Evolutionary conservation across 148 eudicot species (phyloP), one percentile per base, ranked within the genome.

Genomic region (Vaccinium darrowii): DNA sequence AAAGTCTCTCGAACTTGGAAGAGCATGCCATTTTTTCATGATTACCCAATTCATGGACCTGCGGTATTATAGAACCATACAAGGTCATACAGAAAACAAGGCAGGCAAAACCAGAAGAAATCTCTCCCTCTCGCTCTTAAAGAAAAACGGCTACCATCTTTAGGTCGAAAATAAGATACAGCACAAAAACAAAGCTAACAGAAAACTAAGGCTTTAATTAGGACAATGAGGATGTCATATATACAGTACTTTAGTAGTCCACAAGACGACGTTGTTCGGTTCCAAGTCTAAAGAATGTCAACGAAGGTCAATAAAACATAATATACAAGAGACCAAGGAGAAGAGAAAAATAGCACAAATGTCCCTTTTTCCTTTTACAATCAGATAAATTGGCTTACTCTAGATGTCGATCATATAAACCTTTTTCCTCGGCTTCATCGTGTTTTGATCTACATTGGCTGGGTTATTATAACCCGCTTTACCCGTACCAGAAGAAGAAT

Each of bases 211-310:
- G 43, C 69, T 9, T 54, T 8, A 10, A 56, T 78, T 13, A 78
- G 27, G 63, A 53, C 63, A 78, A 30, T 36, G 49, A 14, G 27
- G n/a, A 79, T 57, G 67, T 33, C 69, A 53, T 30, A 52, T 25
- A 23, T 79, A 21, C 56, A 25, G 10, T 16, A 30, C 4, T 27
- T 57, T 71, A 71, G 50, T 15, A 51, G 19, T 27, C 78, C 25
- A 18, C 25, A 82, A 71, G 27, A n/a, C 78, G 52, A 27, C 18
- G 78, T 3, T 72, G 23, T 53, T 50, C 51, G 19, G 39, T 82
- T 67, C 23, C 84, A 82, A 69, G 47, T 21, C 76, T 27, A 27
- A 69, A 82, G 84, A 82, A 82, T 82, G 53, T 7, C 73, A 39
- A 47, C 7, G 5, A 30, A 30, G 8, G 18, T 30, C 54, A 60